Evolutionary conservation across 306 rosid genomes (phyloP).

Genomic region (Pyrus communis): DNA sequence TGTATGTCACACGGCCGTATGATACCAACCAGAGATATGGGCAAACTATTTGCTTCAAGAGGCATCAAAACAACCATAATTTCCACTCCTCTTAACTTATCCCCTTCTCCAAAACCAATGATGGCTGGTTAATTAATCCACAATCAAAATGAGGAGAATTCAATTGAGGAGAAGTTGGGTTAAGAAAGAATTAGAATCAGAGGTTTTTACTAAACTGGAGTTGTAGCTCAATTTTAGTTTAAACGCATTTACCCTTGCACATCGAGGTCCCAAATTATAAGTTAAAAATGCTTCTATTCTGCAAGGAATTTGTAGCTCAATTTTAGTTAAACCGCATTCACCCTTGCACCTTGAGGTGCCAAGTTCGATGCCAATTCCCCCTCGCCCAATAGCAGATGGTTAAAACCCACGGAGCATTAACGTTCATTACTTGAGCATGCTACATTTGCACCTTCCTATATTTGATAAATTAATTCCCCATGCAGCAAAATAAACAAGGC

Average conservation of each 20-base stretch:
- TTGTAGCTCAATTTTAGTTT: no score
- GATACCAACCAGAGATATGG: constrained; percentile 25
- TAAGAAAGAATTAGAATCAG: no score
- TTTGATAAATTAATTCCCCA: neutral
- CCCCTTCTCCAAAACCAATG: neutral
- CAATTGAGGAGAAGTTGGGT: no score
- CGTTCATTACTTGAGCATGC: neutral
- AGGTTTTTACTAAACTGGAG: no score
- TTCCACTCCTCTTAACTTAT: neutral
- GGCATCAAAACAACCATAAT: neutral
- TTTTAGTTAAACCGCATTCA: no score
- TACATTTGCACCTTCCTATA: neutral
- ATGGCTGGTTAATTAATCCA: neutral
- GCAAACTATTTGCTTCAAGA: neutral
- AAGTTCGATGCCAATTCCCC: no score
- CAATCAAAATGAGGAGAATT: no score
- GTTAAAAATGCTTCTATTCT: no score
- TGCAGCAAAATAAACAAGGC: neutral
- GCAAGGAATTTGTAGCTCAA: no score
- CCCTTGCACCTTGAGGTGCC: no score
- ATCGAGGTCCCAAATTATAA: no score
- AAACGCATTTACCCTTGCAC: no score
- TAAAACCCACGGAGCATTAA: neutral
- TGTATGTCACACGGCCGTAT: constrained; percentile 31
- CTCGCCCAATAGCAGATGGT: neutral